A percentile compares a stretch with the other conserved stretches of the same genome.
These are phyloP conservation scores for Solanum okadae DNA, from an alignment of 257 asterid species.

Conservation along the genomic window DNA sequence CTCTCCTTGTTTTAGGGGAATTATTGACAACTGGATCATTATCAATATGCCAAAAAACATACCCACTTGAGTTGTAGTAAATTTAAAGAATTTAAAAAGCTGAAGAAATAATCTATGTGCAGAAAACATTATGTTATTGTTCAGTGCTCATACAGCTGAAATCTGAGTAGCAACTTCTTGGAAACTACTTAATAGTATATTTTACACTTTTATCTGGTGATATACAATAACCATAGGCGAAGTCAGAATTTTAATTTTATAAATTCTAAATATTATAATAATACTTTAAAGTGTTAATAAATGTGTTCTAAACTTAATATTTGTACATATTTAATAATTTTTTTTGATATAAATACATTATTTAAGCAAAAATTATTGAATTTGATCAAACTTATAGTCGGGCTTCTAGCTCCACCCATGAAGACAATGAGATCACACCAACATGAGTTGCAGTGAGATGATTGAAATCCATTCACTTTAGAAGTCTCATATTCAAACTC, in stretches of 20 bases:
- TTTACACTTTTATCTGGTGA: neutral
- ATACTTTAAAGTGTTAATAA: no score
- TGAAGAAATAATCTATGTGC: neutral
- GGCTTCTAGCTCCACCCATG: neutral
- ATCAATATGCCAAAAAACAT: neutral
- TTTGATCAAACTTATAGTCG: neutral
- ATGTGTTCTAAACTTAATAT: neutral
- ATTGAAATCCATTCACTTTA: neutral
- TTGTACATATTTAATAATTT: no score
- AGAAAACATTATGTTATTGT: neutral
- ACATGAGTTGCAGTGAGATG: neutral
- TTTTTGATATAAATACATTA: no score
- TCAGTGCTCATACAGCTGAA: neutral
- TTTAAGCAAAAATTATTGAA: neutral
- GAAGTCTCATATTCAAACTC: neutral
- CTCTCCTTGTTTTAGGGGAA: neutral
- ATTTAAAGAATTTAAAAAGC: neutral
- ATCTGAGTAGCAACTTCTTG: neutral
- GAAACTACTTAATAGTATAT: neutral
- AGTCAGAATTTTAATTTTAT: no score
- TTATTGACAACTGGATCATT: neutral
- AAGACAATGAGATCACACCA: neutral
- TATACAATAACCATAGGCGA: accelerated
- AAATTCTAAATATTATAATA: no score
- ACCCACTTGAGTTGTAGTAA: neutral